Conservation (phyloP, 495 filamentous ascomycete species). For the Aspergillus campestris region DNA sequence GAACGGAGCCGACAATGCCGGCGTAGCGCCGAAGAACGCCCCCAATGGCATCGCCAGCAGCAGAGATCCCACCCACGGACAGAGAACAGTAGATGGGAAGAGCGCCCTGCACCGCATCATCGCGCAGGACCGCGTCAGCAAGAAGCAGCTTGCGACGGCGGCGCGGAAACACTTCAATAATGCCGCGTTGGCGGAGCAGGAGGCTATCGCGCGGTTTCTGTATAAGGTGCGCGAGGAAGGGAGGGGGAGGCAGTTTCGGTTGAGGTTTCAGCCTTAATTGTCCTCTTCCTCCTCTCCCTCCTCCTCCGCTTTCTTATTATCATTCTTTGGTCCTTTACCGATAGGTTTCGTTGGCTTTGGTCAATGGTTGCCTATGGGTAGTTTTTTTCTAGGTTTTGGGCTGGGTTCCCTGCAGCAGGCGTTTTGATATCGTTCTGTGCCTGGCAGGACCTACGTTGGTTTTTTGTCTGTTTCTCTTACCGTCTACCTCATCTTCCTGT, state of each 20-base stretch:
- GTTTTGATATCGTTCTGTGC: too few species aligned
- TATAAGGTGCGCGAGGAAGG: constrained; percentile 64
- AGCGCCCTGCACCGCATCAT: constrained; percentile 24
- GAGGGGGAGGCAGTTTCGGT: constrained; percentile 33
- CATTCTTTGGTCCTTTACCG: not conserved
- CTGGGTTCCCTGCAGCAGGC: too few species aligned
- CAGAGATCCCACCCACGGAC: constrained; percentile 2
- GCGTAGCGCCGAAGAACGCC: constrained; percentile 2
- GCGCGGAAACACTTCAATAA: constrained; percentile 89
- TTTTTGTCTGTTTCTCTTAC: not conserved
- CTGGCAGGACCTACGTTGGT: not conserved
- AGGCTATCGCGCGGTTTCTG: constrained; percentile 78
- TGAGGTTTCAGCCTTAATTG: constrained; percentile 36
- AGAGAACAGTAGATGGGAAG: constrained; percentile 12
- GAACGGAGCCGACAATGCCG: constrained; percentile 1
- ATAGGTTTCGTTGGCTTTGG: not conserved
- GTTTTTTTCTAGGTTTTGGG: constrained; percentile 8
- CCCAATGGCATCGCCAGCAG: constrained; percentile 9
- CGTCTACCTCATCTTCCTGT: not conserved
- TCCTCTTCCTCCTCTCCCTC: not conserved
- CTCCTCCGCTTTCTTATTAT: constrained; percentile 1
- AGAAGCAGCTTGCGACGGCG: constrained; percentile 70
- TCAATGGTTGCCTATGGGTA: not conserved
- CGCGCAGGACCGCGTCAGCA: constrained; percentile 54
- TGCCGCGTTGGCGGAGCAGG: constrained; percentile 73